phyloP scores from a whole-genome alignment of 805 yeast species.

The Hanseniaspora singularis region DNA sequence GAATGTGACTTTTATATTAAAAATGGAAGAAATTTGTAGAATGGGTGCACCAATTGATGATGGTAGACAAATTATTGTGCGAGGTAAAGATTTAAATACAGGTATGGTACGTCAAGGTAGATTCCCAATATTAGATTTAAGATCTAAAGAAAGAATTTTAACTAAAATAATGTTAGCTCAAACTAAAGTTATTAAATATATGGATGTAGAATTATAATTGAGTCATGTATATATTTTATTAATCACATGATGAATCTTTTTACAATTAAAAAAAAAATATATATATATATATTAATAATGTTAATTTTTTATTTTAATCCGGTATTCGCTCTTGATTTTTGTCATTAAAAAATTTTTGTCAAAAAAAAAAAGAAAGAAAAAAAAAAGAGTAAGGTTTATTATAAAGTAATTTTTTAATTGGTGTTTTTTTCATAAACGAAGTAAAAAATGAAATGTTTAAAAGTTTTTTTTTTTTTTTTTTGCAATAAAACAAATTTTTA shows the following conservation, averaged over 20 bases:
- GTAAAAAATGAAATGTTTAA: no score
- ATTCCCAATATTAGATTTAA: slow-evolving; percentile 13
- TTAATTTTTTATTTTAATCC: not conserved
- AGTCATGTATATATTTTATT: not conserved
- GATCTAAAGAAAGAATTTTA: slow-evolving; percentile 9
- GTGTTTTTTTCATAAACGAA: not conserved
- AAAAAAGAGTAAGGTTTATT: not conserved
- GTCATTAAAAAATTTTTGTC: not conserved
- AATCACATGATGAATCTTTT: not conserved
- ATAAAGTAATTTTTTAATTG: not conserved
- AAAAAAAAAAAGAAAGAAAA: not conserved
- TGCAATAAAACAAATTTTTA: no score
- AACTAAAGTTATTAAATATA: slow-evolving; percentile 10
- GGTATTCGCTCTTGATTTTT: slow-evolving; percentile 8
- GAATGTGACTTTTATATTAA: slow-evolving; percentile 7
- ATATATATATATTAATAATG: not conserved
- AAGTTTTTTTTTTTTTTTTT: no score
- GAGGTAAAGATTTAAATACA: slow-evolving; percentile 1
- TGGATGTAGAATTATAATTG: slow-evolving; percentile 9
- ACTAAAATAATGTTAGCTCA: slow-evolving; percentile 12
- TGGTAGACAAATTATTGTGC: slow-evolving; percentile 15
- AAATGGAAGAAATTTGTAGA: slow-evolving; percentile 14
- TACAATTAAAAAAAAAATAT: not conserved
- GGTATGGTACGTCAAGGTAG: slow-evolving; percentile 6
- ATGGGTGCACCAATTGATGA: slow-evolving; percentile 16